These are phyloP conservation scores for Eustoma russellianum DNA, from an alignment of 257 asterid genomes.

Conservation along the genomic window DNA sequence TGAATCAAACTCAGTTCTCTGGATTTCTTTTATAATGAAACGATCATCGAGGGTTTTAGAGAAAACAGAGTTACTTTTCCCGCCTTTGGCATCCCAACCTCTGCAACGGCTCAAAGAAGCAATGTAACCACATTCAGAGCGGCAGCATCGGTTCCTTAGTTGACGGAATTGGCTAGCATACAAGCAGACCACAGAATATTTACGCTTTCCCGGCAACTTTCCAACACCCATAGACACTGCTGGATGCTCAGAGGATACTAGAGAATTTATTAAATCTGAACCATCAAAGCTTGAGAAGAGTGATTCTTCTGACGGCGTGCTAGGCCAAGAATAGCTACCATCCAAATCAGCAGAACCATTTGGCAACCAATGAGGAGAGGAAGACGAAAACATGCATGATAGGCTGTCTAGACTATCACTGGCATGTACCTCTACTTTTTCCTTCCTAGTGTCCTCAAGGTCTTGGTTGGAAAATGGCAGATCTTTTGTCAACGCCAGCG, in stretches of 20 bases:
- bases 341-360: constrained; percentile 53
- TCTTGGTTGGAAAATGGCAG: constrained; percentile 19
- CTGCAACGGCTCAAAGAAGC: constrained; percentile 87
- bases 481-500: constrained; percentile 61
- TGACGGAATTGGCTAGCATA: constrained; percentile 57
- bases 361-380: constrained; percentile 56
- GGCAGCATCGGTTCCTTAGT: constrained; percentile 65
- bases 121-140: constrained; percentile 67
- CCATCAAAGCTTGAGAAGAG: constrained; percentile 63
- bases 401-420: constrained; percentile 38
- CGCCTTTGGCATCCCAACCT: constrained; percentile 94
- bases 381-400: constrained; percentile 38
- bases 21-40: constrained; percentile 75
- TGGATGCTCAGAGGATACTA: constrained; percentile 58
- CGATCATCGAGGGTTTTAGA: constrained; percentile 89
- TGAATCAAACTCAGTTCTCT: constrained; percentile 75
- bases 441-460: constrained; percentile 29
- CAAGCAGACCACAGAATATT: constrained; percentile 68
- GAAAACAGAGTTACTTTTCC: constrained; percentile 87
- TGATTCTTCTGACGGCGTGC: constrained; percentile 34
- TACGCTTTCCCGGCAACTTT: constrained; percentile 56
- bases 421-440: constrained; percentile 26
- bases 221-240: constrained; percentile 76
- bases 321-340: constrained; percentile 32
- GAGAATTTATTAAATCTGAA: constrained; percentile 52